Base-by-base conservation (phyloP, 2,329 filamentous ascomycete species). In the Claviceps fusiformis region DNA sequence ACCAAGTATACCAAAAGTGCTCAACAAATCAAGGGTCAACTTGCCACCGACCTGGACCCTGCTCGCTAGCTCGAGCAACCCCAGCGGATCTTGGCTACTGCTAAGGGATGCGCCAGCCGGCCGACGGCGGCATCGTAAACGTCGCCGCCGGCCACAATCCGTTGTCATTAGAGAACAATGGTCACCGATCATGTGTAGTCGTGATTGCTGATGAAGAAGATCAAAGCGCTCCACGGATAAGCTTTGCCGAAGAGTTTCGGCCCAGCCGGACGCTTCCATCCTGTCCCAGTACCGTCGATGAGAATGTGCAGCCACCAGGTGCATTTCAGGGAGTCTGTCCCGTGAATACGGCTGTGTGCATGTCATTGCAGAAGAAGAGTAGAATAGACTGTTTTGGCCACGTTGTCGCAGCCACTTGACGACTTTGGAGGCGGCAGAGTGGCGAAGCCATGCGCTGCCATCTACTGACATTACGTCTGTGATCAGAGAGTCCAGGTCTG, bases 351-450 rank as follows among this genome's bases (percentile, higher is more conserved):
- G 29, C 8, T 37, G 39, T 35, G 44, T 49, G 24, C 31, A 53
- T 7, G 47, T 50, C 33, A 59, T 33, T 8, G 54, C 39, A 17
- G 15, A 56, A 24, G 59, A 58, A 17, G 59, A 58, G 15, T 53
- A 55, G 11, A 50, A 52, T 19, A 53, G 50, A 11, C 54, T 54
- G 10, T 57, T 57, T 17, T 60, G 55, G 0, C 60, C 57, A 24
- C 51, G 37, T 50, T 62, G 60, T 15, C 72, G 74, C 54, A 83
- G 78, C 85, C 87, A 93, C 52, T 80, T 74, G 13, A 95, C 70
- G 59, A 89, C 85, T 66, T 95, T 96, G 65, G 85, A 85, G 1
- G 89, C 89, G 2, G 89, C 85, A 1, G 84, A 79, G 67, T 97
- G 86, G 33, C 92, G 83, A 53, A 97, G 77, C 77, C 88, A 91